Conservation (phyloP, 208 protist genomes). For the Herpetomonas muscarum region DNA sequence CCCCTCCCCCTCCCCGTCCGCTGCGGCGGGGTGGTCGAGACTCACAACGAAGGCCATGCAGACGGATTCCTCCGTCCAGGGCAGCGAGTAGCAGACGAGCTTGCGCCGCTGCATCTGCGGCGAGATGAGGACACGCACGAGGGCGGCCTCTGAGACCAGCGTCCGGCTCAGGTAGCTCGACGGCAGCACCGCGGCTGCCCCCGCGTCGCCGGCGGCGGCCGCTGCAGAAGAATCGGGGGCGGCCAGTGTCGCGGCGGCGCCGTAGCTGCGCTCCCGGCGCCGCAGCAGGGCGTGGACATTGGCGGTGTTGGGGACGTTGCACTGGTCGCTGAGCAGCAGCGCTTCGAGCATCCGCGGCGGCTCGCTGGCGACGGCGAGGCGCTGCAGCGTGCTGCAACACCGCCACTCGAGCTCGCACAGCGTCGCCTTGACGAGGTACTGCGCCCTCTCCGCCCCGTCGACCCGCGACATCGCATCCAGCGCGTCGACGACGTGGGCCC, state of each 20-base stretch:
- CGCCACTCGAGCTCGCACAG: conserved; percentile 65
- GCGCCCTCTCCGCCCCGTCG: conserved; percentile 33
- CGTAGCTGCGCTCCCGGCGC: conserved; percentile 20
- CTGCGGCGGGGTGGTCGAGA: conserved; percentile 1
- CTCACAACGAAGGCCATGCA: conserved; percentile 35
- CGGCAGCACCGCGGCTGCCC: not conserved
- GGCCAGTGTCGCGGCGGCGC: not conserved
- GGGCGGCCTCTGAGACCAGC: conserved; percentile 17
- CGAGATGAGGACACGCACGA: conserved; percentile 22
- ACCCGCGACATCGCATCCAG: conserved; percentile 30
- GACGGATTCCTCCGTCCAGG: conserved; percentile 38
- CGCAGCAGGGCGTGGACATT: conserved; percentile 29
- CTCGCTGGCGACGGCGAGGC: conserved; percentile 14
- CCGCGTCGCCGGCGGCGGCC: not conserved
- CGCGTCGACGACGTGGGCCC: conserved; percentile 27
- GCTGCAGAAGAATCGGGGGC: not conserved
- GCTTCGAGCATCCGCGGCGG: conserved; percentile 16
- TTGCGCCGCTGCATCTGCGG: conserved; percentile 24
- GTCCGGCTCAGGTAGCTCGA: conserved; percentile 7
- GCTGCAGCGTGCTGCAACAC: conserved; percentile 34
- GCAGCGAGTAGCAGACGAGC: conserved; percentile 45
- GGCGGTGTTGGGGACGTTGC: conserved; percentile 45
- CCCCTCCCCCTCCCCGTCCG: not conserved
- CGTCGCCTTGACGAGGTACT: conserved; percentile 52
- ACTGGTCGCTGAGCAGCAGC: conserved; percentile 31